Evolutionary conservation across 2,329 filamentous ascomycete species (phyloP), one percentile per base, ranked within the genome.

Genomic region (Penicillium expansum): DNA sequence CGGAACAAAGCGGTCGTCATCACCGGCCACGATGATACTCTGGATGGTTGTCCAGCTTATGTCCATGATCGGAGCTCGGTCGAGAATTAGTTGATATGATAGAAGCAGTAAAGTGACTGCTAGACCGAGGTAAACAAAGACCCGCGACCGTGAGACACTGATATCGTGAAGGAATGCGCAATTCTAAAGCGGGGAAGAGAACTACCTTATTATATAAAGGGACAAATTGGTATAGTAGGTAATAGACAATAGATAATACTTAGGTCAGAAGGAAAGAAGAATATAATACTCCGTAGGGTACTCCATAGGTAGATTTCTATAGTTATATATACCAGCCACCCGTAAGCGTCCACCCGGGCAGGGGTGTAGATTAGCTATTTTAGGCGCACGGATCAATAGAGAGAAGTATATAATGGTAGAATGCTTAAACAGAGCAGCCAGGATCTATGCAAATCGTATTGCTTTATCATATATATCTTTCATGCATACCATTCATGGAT

Each of bases 1-100:
- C 9, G 42, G 41, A 7, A 32, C 13, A 14, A 39, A 27, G 10
- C 14, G 24, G 24, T 47, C 30, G 2, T 50, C 16, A 16, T 41
- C 45, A 20, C 39, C 55, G 16, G 32, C 27, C 29, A 39, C 32
- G 20, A 41, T 22, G 16, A 54, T 33, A 11, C 52, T 53, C 14
- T 58, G 39, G 20, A 42, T 47, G 1, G 20, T 5, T 18, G 42
- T 51, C 52, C 57, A 50, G 16, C 39, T 38, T 16, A 50, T 52
- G 10, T 55, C 37, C 5, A 57, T 41, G 6, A 52, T 24, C 1
- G 57, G 39, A 9, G 56, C 53, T 45, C 54, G 63, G 44, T 60
- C 56, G 11, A 67, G 52, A 18, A 65, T 55, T 14, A 67, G 48
- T 30, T 65, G 63, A 38, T 64, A 65, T 3, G 62, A 59, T 18